Conservation (phyloP, 2,329 filamentous ascomycete genomes). For the Epichloe festucae region DNA sequence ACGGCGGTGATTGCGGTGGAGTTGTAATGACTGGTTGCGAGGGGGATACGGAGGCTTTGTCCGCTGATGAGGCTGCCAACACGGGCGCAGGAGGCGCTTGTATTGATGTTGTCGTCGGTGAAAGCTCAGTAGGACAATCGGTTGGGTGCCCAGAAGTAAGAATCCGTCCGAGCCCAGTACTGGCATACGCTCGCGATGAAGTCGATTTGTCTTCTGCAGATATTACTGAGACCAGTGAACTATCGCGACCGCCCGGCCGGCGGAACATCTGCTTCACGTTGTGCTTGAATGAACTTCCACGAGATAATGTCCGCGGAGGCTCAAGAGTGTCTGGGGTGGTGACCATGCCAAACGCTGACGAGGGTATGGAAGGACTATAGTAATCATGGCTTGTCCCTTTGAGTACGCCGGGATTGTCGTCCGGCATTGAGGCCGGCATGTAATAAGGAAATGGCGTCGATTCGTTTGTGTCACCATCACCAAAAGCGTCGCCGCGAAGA, state of each 20-base stretch:
- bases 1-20: conserved; percentile 1
- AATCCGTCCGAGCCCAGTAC: conserved; percentile 1
- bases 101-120: conserved; percentile 6
- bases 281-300: conserved; percentile 21
- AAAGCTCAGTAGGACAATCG: conserved; percentile 20
- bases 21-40: not conserved
- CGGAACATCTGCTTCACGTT: conserved; percentile 24
- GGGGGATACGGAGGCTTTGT: not conserved
- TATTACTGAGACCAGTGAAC: conserved; percentile 13
- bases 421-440: conserved; percentile 15
- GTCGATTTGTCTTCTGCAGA: conserved; percentile 2
- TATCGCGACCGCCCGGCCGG: conserved; percentile 20
- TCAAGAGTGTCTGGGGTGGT: conserved; percentile 11
- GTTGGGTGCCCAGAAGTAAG: conserved; percentile 9
- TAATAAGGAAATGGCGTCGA: conserved; percentile 7
- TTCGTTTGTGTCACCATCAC: conserved; percentile 6
- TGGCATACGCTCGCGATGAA: not conserved
- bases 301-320: conserved; percentile 13
- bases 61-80: conserved; percentile 8
- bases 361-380: conserved; percentile 27
- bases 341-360: conserved; percentile 28
- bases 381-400: conserved; percentile 27
- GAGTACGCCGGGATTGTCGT: conserved; percentile 19
- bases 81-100: conserved; percentile 4
- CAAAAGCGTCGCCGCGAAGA: not conserved